A percentile compares a stretch with the other conserved stretches of the same genome.
These are phyloP conservation scores for Barbarea vulgaris DNA, from an alignment of 345 rosid species.

Conservation along the genomic window DNA sequence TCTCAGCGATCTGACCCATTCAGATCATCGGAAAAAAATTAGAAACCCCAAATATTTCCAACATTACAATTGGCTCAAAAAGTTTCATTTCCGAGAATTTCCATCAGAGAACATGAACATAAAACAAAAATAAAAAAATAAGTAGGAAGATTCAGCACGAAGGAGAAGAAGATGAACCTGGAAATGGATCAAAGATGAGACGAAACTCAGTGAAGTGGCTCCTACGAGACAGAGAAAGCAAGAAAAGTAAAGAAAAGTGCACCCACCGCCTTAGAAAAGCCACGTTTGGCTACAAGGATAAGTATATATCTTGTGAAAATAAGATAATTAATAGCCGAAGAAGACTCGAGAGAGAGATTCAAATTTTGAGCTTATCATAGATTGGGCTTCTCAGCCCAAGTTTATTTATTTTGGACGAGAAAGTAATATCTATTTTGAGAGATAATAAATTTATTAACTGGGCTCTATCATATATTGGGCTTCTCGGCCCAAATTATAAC, in stretches of 20 bases:
- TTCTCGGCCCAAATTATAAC: not conserved
- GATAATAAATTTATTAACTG: no score
- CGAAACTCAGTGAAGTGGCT: conserved; percentile 29
- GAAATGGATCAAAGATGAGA: conserved; percentile 30
- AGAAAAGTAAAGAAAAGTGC: conserved; percentile 6
- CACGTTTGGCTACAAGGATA: conserved; percentile 27
- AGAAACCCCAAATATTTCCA: not conserved
- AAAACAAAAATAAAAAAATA: not conserved
- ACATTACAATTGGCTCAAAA: not conserved
- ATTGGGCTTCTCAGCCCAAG: no score
- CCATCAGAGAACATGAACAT: not conserved
- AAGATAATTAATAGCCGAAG: not conserved
- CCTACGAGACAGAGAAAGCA: not conserved
- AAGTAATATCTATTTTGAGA: no score
- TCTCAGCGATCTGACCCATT: conserved; percentile 18
- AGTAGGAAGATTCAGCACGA: not conserved
- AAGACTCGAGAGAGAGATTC: not conserved
- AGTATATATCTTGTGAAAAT: not conserved
- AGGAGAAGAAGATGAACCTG: conserved; percentile 39
- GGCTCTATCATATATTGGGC: no score
- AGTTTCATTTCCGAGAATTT: not conserved
- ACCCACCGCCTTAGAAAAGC: conserved; percentile 30
- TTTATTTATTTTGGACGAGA: no score
- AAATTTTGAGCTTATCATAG: no score
- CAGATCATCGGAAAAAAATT: not conserved